phyloP scores from a whole-genome alignment of 2,329 filamentous ascomycete species.

The Nakataea oryzae region DNA sequence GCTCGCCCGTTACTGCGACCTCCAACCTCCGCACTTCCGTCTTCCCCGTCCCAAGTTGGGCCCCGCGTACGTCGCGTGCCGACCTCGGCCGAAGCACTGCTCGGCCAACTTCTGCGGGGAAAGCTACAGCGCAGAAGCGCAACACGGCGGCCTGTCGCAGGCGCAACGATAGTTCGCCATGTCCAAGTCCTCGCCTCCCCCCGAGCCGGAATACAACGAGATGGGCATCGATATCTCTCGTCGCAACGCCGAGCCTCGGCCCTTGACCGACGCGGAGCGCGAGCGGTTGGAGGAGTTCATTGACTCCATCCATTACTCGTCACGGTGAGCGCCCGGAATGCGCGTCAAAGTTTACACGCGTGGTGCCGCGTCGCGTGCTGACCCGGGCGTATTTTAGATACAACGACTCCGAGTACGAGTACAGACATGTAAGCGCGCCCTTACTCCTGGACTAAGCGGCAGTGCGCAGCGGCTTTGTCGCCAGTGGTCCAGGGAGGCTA shows the following conservation, averaged over 20 bases:
- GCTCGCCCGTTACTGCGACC: neutral
- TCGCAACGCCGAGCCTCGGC: slow-evolving; percentile 77
- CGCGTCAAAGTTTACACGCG: neutral
- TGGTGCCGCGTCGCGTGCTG: slow-evolving; percentile 6
- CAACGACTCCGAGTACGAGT: slow-evolving; percentile 86
- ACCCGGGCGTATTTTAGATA: slow-evolving; percentile 50
- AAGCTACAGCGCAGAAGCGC: neutral
- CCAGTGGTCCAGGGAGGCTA: neutral
- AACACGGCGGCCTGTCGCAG: neutral
- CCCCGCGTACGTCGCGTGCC: neutral
- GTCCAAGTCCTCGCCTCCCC: slow-evolving; percentile 1
- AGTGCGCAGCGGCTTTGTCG: neutral
- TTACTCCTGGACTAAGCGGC: neutral
- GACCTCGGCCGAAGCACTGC: slow-evolving; percentile 4
- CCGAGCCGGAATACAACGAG: slow-evolving; percentile 16
- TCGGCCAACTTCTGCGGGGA: slow-evolving; percentile 2
- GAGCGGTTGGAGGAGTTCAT: slow-evolving; percentile 82
- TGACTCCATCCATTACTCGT: slow-evolving; percentile 91
- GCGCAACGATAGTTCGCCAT: slow-evolving; percentile 5
- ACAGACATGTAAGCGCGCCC: slow-evolving; percentile 57
- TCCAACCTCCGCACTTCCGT: neutral
- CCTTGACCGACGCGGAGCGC: slow-evolving; percentile 71
- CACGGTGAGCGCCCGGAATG: slow-evolving; percentile 43
- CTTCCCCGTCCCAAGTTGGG: neutral
- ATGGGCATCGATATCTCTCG: slow-evolving; percentile 68